phyloP scores from a whole-genome alignment of 306 rosid genomes.

The Trifolium dubium region DNA sequence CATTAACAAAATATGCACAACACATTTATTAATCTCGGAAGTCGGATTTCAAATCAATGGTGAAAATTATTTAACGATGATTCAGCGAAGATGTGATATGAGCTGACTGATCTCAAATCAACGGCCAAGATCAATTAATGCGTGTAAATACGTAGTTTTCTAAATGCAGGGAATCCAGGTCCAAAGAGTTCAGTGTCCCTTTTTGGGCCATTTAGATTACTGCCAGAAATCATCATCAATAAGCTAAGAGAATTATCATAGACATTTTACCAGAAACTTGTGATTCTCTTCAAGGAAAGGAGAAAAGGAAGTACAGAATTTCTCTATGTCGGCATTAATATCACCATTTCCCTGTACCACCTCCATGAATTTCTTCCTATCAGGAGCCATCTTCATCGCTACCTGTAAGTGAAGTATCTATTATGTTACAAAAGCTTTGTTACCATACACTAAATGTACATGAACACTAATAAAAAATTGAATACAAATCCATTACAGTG shows the following conservation, averaged over 20 bases:
- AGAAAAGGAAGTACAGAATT: slow-evolving; percentile 68
- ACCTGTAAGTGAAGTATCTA: slow-evolving; percentile 53
- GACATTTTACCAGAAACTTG: slow-evolving; percentile 80
- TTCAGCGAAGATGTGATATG: background rate
- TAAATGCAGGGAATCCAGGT: background rate
- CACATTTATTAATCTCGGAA: background rate
- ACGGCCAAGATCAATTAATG: background rate
- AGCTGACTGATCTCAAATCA: background rate
- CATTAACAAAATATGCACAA: background rate
- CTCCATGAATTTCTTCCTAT: slow-evolving; percentile 95
- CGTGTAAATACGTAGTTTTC: background rate
- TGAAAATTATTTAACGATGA: background rate
- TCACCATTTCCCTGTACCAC: slow-evolving; percentile 80
- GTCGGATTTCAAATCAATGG: background rate
- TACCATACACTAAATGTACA: background rate
- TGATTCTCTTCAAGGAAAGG: slow-evolving; percentile 89
- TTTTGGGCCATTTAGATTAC: slow-evolving; percentile 8
- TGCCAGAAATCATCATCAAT: slow-evolving; percentile 12
- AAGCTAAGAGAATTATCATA: slow-evolving; percentile 24
- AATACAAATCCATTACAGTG: slow-evolving; percentile 60
- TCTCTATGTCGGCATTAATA: slow-evolving; percentile 66
- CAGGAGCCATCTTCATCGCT: slow-evolving; percentile 99
- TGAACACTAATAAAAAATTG: background rate
- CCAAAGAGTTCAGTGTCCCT: slow-evolving; percentile 14
- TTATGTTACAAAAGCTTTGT: slow-evolving; percentile 6